A percentile compares a stretch with the other conserved stretches of the same genome.
phyloP scores from a whole-genome alignment of 768 basidiomycete genomes.

The Mycena maculata region DNA sequence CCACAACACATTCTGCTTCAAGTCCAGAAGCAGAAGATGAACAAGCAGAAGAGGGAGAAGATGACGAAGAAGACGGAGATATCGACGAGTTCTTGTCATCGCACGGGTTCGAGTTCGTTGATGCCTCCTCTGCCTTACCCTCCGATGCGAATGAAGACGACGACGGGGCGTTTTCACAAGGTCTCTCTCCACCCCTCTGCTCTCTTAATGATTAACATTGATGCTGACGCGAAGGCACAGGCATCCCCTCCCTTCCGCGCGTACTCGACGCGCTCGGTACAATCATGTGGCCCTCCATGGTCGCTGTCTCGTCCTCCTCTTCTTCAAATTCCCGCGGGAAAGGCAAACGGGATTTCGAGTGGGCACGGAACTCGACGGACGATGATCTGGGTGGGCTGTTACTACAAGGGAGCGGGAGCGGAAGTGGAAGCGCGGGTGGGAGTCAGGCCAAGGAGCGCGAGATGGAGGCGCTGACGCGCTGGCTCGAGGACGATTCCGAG shows the following conservation, averaged over 20 bases:
- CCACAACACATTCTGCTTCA: no score
- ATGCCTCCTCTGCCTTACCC: slow-evolving; percentile 51
- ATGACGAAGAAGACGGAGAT: slow-evolving; percentile 61
- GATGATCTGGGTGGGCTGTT: slow-evolving; percentile 38
- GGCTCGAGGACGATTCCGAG: slow-evolving; percentile 66
- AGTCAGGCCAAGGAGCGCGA: slow-evolving; percentile 61
- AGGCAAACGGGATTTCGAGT: slow-evolving; percentile 51
- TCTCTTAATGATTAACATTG: not conserved
- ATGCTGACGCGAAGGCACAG: no score
- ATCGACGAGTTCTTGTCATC: slow-evolving; percentile 75
- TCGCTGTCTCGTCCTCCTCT: slow-evolving; percentile 48
- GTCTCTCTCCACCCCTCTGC: slow-evolving; percentile 25
- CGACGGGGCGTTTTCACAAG: slow-evolving; percentile 38
- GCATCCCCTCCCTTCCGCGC: slow-evolving; percentile 67
- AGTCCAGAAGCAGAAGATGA: slow-evolving; percentile 43
- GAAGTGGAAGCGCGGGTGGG: slow-evolving; percentile 64
- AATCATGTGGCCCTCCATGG: slow-evolving; percentile 90
- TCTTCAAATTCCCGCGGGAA: slow-evolving; percentile 28
- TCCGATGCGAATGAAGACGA: slow-evolving; percentile 11
- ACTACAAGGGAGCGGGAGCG: slow-evolving; percentile 49
- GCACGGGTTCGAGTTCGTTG: slow-evolving; percentile 83
- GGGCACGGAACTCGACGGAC: slow-evolving; percentile 56
- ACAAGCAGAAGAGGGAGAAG: slow-evolving; percentile 53
- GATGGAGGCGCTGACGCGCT: slow-evolving; percentile 69
- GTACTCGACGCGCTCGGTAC: slow-evolving; percentile 85